Evolutionary conservation across 164 flowering plant genomes (phyloP).

Genomic region (Magnolia kwangsiensis): DNA sequence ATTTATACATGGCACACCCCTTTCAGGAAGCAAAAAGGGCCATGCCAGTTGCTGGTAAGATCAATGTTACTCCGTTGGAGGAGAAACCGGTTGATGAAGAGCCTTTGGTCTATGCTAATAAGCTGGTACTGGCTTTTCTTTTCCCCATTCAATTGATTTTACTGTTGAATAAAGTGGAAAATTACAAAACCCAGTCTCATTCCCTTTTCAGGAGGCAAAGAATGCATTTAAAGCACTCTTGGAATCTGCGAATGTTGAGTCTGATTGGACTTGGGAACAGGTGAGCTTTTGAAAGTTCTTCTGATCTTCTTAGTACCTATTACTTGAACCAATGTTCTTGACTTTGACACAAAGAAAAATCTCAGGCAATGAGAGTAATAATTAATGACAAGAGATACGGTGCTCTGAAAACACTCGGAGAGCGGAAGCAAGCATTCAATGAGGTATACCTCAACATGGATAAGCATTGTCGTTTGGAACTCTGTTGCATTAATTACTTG

Average conservation of each 20-base stretch:
- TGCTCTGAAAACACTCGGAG: slow-evolving; percentile 91
- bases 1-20: background rate
- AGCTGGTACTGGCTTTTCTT: slow-evolving; percentile 49
- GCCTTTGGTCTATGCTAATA: slow-evolving; percentile 69
- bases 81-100: slow-evolving; percentile 80
- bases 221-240: slow-evolving; percentile 86
- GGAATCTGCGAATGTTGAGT: slow-evolving; percentile 83
- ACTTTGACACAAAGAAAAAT: slow-evolving; percentile 5
- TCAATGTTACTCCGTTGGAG: slow-evolving; percentile 49
- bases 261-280: slow-evolving; percentile 99
- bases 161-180: background rate
- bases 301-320: background rate
- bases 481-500: background rate
- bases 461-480: background rate
- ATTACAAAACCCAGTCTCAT: background rate
- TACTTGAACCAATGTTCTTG: background rate
- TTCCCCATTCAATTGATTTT: background rate
- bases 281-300: slow-evolving; percentile 23
- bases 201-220: slow-evolving; percentile 76
- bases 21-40: slow-evolving; percentile 72
- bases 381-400: slow-evolving; percentile 94
- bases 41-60: slow-evolving; percentile 63
- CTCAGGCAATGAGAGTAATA: slow-evolving; percentile 86
- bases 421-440: slow-evolving; percentile 95
- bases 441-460: slow-evolving; percentile 48